These are phyloP conservation scores for Cytospora piceicola DNA, from an alignment of 2,329 filamentous ascomycete species.

Conservation along the genomic window DNA sequence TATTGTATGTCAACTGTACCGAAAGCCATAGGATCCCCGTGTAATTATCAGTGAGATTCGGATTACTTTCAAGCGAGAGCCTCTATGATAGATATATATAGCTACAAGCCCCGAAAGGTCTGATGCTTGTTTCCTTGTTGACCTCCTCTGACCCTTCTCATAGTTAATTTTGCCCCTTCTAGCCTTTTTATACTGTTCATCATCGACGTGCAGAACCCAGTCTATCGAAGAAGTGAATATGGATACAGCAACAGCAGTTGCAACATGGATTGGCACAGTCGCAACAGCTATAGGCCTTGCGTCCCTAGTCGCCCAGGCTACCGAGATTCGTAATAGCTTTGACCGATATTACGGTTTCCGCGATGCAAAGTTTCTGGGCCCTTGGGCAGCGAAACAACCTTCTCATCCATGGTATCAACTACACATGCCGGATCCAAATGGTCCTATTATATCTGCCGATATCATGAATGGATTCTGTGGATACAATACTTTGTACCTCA, in stretches of 20 bases:
- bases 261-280: neutral
- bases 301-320: neutral
- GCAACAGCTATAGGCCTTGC: slow-evolving; percentile 3
- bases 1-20: too few relatives aligned
- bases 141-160: too few relatives aligned
- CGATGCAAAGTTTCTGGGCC: slow-evolving; percentile 36
- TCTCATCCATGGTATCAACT: slow-evolving; percentile 34
- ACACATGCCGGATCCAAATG: slow-evolving; percentile 35
- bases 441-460: slow-evolving; percentile 35
- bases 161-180: too few relatives aligned
- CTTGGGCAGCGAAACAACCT: slow-evolving; percentile 36
- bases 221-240: neutral
- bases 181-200: too few relatives aligned
- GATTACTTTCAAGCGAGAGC: too few relatives aligned
- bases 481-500: slow-evolving; percentile 33
- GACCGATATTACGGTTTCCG: slow-evolving; percentile 34
- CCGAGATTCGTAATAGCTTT: neutral
- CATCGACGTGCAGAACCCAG: too few relatives aligned
- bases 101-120: too few relatives aligned
- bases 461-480: slow-evolving; percentile 37
- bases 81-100: too few relatives aligned
- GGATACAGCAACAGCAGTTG: slow-evolving; percentile 9
- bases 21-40: too few relatives aligned
- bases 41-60: too few relatives aligned
- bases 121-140: too few relatives aligned